Evolutionary conservation across 208 protist species (phyloP).

Genomic region (Porcisia hertigi): DNA sequence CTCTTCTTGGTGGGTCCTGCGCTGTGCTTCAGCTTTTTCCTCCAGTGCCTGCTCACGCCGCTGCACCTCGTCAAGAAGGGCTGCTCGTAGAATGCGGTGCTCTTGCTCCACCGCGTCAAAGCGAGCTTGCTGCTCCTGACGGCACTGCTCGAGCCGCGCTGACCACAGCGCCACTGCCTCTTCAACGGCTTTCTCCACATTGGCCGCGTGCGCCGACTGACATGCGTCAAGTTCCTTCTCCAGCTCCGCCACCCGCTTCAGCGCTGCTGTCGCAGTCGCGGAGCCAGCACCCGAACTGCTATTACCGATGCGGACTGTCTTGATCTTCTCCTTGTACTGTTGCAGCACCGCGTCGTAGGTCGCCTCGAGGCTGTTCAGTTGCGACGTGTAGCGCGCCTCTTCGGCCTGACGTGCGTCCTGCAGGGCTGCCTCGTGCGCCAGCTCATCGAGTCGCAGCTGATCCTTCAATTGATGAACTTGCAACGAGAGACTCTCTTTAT

Average conservation of each 20-base stretch:
- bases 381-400: slow-evolving; percentile 7
- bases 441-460: neutral
- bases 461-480: slow-evolving; percentile 15
- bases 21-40: slow-evolving; percentile 20
- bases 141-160: slow-evolving; percentile 6
- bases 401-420: neutral
- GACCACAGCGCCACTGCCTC: slow-evolving; percentile 13
- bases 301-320: neutral
- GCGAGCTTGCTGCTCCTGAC: slow-evolving; percentile 12
- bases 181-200: slow-evolving; percentile 18
- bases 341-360: slow-evolving; percentile 14
- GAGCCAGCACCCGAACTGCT: neutral
- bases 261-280: slow-evolving; percentile 1
- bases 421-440: slow-evolving; percentile 24
- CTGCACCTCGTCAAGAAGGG: slow-evolving; percentile 25
- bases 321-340: slow-evolving; percentile 13
- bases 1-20: slow-evolving; percentile 28
- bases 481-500: slow-evolving; percentile 4
- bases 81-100: slow-evolving; percentile 20
- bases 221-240: slow-evolving; percentile 28
- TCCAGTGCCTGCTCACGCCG: slow-evolving; percentile 31
- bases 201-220: slow-evolving; percentile 9
- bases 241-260: slow-evolving; percentile 21
- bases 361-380: slow-evolving; percentile 11
- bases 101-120: slow-evolving; percentile 23